A percentile compares a stretch with the other conserved stretches of the same genome.
Conservation (phyloP, 2,329 filamentous ascomycete species). For the Penicillium sp. region DNA sequence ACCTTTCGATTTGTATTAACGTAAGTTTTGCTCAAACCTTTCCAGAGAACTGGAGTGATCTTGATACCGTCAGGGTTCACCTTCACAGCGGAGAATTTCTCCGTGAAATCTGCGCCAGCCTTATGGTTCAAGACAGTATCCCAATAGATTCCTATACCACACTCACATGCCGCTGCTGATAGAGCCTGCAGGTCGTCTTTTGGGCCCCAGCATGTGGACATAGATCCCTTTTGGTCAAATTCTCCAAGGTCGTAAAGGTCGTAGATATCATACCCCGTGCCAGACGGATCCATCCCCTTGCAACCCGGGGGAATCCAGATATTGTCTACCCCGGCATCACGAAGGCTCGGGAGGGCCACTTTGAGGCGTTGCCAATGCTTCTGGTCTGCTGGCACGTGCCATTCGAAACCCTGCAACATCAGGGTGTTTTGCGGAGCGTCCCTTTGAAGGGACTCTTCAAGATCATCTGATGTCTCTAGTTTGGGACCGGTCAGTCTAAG, state of each 20-base stretch:
- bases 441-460: slow-evolving; percentile 31
- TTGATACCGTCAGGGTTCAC: slow-evolving; percentile 51
- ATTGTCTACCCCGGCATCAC: slow-evolving; percentile 61
- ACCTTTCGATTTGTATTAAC: slow-evolving; percentile 47
- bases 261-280: slow-evolving; percentile 71
- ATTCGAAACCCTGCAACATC: slow-evolving; percentile 72
- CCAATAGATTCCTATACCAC: slow-evolving; percentile 63
- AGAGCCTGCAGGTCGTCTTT: slow-evolving; percentile 59
- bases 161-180: slow-evolving; percentile 51
- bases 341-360: slow-evolving; percentile 55
- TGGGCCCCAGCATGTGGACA: slow-evolving; percentile 69
- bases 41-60: neutral
- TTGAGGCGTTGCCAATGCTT: slow-evolving; percentile 64
- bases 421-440: slow-evolving; percentile 42
- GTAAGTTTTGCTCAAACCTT: neutral
- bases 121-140: slow-evolving; percentile 74
- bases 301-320: slow-evolving; percentile 72
- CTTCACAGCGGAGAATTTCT: slow-evolving; percentile 63
- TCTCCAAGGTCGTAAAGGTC: slow-evolving; percentile 72
- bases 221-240: slow-evolving; percentile 69
- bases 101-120: slow-evolving; percentile 66
- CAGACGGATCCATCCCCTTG: slow-evolving; percentile 62
- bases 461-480: slow-evolving; percentile 24
- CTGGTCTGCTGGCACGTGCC: slow-evolving; percentile 65
- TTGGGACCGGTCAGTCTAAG: neutral